Evolutionary conservation across 192 early-diverging fungal species (phyloP).

Genomic region (Chytriomyces sp.): DNA sequence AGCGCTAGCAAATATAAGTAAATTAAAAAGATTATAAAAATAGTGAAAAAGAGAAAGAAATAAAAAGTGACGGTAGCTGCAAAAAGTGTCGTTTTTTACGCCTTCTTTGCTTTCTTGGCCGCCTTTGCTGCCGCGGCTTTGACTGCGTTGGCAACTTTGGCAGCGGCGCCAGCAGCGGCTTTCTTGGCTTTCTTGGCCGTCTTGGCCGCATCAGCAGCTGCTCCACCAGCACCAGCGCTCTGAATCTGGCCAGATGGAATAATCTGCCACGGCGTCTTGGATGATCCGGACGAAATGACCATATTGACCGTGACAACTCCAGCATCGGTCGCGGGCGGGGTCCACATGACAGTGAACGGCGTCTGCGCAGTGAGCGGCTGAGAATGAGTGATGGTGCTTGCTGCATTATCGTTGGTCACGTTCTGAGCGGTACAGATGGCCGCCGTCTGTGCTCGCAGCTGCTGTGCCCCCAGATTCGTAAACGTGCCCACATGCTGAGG

Average conservation of each 20-base stretch:
- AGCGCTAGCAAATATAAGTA: too few relatives aligned
- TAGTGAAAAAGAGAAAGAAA: too few relatives aligned
- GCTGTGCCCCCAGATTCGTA: constrained; percentile 10
- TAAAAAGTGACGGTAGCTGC: too few relatives aligned
- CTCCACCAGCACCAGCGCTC: too few relatives aligned
- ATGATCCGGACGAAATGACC: constrained; percentile 12
- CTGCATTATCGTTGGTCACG: constrained; percentile 32
- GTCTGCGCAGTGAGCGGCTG: background rate
- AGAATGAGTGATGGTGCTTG: constrained; percentile 42
- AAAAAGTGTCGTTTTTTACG: too few relatives aligned
- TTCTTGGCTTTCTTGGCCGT: background rate
- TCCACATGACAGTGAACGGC: constrained; percentile 23
- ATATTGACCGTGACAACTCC: constrained; percentile 32
- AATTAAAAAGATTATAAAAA: too few relatives aligned
- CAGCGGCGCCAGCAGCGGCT: background rate
- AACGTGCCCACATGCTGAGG: constrained; percentile 17
- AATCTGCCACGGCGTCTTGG: background rate
- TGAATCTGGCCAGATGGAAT: constrained; percentile 8
- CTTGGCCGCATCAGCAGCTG: background rate
- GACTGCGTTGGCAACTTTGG: too few relatives aligned
- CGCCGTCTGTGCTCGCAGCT: constrained; percentile 47
- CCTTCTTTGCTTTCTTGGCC: too few relatives aligned
- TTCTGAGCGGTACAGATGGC: constrained; percentile 31
- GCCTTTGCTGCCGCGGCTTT: too few relatives aligned
- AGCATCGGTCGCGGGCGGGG: background rate